Conservation (phyloP, 441 rosid genomes). For the Melastoma candidum region DNA sequence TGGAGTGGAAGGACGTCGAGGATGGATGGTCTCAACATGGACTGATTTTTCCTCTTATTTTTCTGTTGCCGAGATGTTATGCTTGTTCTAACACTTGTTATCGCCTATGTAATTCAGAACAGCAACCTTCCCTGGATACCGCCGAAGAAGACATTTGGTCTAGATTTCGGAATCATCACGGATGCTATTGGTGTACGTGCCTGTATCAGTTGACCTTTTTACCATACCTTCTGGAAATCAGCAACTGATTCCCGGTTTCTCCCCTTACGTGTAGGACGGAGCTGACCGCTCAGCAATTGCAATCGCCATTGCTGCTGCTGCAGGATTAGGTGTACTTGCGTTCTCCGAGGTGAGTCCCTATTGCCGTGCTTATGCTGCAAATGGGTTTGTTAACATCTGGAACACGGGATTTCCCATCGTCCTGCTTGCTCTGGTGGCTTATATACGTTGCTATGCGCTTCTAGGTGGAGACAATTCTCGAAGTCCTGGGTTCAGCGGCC, state of each 20-base stretch:
- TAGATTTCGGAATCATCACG: conserved; percentile 56
- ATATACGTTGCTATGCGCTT: conserved; percentile 5
- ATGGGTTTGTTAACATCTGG: too few species aligned
- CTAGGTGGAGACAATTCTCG: conserved; percentile 87
- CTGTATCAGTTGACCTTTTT: conserved; percentile 27
- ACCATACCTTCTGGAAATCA: not conserved
- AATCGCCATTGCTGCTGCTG: too few species aligned
- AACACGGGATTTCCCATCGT: too few species aligned
- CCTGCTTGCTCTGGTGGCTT: not conserved
- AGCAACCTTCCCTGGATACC: conserved; percentile 78
- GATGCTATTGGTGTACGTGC: conserved; percentile 50
- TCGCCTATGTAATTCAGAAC: conserved; percentile 36
- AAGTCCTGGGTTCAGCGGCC: conserved; percentile 9
- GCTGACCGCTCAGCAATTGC: conserved; percentile 4
- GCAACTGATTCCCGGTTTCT: too few species aligned
- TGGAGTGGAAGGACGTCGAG: conserved; percentile 85
- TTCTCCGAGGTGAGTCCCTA: not conserved
- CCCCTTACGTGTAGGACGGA: too few species aligned
- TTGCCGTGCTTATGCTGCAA: not conserved
- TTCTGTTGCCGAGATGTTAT: conserved; percentile 1
- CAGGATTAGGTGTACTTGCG: too few species aligned
- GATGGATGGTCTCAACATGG: conserved; percentile 65
- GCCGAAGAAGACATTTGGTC: conserved; percentile 63
- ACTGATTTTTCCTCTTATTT: conserved; percentile 7
- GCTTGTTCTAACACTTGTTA: not conserved